Base-by-base conservation (phyloP, 108 stramenopile species). In the Aurantiochytrium sp. region DNA sequence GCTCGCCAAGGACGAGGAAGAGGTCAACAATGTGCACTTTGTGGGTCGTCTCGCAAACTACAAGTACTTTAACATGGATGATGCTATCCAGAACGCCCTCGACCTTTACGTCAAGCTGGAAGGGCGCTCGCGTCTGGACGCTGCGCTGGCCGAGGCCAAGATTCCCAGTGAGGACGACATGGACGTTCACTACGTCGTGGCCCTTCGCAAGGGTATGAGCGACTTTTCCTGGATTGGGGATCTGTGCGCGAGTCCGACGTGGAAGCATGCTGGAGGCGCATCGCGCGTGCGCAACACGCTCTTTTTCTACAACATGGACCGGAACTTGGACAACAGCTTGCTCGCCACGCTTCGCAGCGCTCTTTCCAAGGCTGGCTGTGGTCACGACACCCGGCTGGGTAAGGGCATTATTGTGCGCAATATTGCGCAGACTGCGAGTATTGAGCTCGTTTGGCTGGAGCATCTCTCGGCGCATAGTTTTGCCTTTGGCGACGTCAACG, bases 21-120 rank as follows among this genome's bases (percentile, higher is more conserved):
- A 6, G 14, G 87, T 43, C 58, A 19, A 45, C 51, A 93, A 93
- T 35, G 95, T 96, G 44, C 91, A 90, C 16, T 96, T 96, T 92
- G 96, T 96, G 59, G 96, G 96, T 55, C 90, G 96, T 29, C 91
- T 96, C 71, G 96, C 96, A 12, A 95, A 95, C 92, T 96, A 96
- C 89, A 96, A 96, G 88, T 96, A 96, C 91, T 96, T 96, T 89
- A 96, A 96, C 90, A 96, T 96, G 96, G 96, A 96, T 55, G 88
- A 95, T 83, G 95, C 95, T 16, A 96, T 96, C 60, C 60, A 93
- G 87, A 96, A 96, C 94, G 95, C 96, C 12, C 90, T 96, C 60
- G 94, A 95, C 88, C 49, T 96, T 23, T 96, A 83, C 51, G 49
- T 53, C 23, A 47, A 23, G 76, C 76, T 95, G 88, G 95, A 95